Conservation (phyloP, 2,329 filamentous ascomycete species). For the Davidsoniella neocaledoniae region DNA sequence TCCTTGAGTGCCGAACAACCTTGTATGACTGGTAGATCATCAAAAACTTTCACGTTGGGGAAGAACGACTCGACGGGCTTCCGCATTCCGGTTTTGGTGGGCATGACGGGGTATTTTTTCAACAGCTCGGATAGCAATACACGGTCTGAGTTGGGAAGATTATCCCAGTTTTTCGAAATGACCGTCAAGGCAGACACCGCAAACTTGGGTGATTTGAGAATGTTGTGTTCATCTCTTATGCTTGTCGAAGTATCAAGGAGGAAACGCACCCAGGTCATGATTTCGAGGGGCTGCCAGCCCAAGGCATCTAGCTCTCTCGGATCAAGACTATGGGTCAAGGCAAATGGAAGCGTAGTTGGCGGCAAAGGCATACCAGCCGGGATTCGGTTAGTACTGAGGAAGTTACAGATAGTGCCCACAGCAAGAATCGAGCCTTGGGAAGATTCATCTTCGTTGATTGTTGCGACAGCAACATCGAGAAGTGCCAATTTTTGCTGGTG, state of each 20-base stretch:
- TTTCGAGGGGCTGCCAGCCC: conserved; percentile 71
- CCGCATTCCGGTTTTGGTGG: conserved; percentile 80
- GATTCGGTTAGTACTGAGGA: conserved; percentile 60
- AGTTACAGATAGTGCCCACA: conserved; percentile 58
- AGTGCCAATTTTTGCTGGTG: conserved; percentile 47
- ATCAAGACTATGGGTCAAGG: conserved; percentile 57
- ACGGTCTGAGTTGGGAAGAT: conserved; percentile 9
- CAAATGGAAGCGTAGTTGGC: conserved; percentile 64
- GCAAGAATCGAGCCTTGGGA: conserved; percentile 57
- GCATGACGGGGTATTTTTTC: conserved; percentile 56
- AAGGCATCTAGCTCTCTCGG: conserved; percentile 57
- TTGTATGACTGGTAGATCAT: conserved; percentile 72
- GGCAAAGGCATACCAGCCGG: conserved; percentile 69
- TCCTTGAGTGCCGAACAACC: conserved; percentile 71
- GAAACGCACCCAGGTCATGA: conserved; percentile 73
- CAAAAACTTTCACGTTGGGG: conserved; percentile 81
- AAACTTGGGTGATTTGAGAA: conserved; percentile 58
- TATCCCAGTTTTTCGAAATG: conserved; percentile 79
- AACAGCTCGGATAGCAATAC: conserved; percentile 29
- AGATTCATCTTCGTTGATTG: conserved; percentile 39
- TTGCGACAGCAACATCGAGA: conserved; percentile 65
- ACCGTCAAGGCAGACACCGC: conserved; percentile 61
- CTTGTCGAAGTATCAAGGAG: conserved; percentile 52
- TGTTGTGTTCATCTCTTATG: conserved; percentile 44
- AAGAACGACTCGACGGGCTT: conserved; percentile 81